These are phyloP conservation scores for Colletotrichum sp. DNA, from an alignment of 2,329 filamentous ascomycete species.

Conservation along the genomic window DNA sequence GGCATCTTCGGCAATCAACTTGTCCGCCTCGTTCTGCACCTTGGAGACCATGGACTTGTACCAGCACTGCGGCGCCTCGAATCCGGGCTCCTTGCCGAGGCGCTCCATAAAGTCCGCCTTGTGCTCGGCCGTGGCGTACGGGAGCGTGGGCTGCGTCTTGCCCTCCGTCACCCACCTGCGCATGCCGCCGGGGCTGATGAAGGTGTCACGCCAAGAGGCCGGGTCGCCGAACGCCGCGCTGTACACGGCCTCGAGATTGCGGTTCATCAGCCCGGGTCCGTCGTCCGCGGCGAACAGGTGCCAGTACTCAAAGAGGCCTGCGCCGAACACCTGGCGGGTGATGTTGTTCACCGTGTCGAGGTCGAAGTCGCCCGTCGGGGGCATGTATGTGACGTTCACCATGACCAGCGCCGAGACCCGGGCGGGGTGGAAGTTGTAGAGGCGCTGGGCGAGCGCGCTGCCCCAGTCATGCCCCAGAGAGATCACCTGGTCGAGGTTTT, in stretches of 20 bases:
- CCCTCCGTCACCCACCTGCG: conserved; percentile 28
- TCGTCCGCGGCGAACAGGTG: conserved; percentile 46
- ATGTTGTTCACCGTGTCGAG: conserved; percentile 36
- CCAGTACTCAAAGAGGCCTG: conserved; percentile 47
- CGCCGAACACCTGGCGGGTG: conserved; percentile 38
- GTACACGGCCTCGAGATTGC: conserved; percentile 42
- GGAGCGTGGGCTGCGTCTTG: conserved; percentile 24
- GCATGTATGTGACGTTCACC: conserved; percentile 45
- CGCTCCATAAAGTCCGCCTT: conserved; percentile 29
- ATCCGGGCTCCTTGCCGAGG: conserved; percentile 27
- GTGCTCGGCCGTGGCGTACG: conserved; percentile 29
- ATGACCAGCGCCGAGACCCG: conserved; percentile 45
- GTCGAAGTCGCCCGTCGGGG: conserved; percentile 38
- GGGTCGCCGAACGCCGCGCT: conserved; percentile 35
- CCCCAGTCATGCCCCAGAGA: conserved; percentile 58
- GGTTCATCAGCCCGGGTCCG: conserved; percentile 38
- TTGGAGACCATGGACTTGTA: conserved; percentile 27
- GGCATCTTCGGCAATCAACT: conserved; percentile 15
- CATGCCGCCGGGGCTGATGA: conserved; percentile 39
- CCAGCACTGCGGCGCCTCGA: conserved; percentile 31
- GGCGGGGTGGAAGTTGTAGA: conserved; percentile 45
- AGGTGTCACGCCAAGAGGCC: conserved; percentile 35
- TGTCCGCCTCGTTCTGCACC: conserved; percentile 27
- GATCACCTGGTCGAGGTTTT: conserved; percentile 38
- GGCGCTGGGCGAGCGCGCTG: conserved; percentile 38